Evolutionary conservation across 2,329 filamentous ascomycete genomes (phyloP).

Genomic region (Sclerotinia glacialis): DNA sequence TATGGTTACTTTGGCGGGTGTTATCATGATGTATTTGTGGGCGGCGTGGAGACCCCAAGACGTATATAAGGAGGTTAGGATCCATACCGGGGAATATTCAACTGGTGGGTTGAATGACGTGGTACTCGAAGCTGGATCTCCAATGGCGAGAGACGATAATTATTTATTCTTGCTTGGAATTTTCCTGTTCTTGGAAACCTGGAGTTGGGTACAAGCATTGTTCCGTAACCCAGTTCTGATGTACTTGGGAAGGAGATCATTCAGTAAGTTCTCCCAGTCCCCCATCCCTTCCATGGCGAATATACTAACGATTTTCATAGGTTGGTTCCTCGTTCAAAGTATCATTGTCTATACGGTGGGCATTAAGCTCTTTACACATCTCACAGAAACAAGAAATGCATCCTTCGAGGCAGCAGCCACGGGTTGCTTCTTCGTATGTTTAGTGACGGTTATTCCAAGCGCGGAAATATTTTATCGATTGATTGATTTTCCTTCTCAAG

Average conservation of each 20-base stretch:
- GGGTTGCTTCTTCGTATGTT: slow-evolving; percentile 21
- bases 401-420: slow-evolving; percentile 10
- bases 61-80: slow-evolving; percentile 41
- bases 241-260: slow-evolving; percentile 44
- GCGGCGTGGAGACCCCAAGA: slow-evolving; percentile 42
- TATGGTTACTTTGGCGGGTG: slow-evolving; percentile 35
- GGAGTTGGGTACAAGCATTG: slow-evolving; percentile 39
- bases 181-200: slow-evolving; percentile 44
- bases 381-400: not conserved
- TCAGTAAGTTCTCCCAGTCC: slow-evolving; percentile 41
- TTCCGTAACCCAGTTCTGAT: slow-evolving; percentile 41
- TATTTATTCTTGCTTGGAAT: slow-evolving; percentile 46
- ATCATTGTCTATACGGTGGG: slow-evolving; percentile 45
- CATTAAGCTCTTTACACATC: slow-evolving; percentile 40
- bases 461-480: slow-evolving; percentile 27
- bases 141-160: slow-evolving; percentile 44
- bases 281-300: not conserved
- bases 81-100: slow-evolving; percentile 44
- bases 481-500: slow-evolving; percentile 24
- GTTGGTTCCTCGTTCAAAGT: slow-evolving; percentile 44
- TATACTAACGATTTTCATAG: slow-evolving; percentile 31
- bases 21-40: slow-evolving; percentile 46
- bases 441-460: slow-evolving; percentile 16
- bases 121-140: slow-evolving; percentile 38
- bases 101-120: slow-evolving; percentile 41